These are phyloP conservation scores for Coemansia sp. DNA, from an alignment of 192 early-diverging fungal species.

Conservation along the genomic window DNA sequence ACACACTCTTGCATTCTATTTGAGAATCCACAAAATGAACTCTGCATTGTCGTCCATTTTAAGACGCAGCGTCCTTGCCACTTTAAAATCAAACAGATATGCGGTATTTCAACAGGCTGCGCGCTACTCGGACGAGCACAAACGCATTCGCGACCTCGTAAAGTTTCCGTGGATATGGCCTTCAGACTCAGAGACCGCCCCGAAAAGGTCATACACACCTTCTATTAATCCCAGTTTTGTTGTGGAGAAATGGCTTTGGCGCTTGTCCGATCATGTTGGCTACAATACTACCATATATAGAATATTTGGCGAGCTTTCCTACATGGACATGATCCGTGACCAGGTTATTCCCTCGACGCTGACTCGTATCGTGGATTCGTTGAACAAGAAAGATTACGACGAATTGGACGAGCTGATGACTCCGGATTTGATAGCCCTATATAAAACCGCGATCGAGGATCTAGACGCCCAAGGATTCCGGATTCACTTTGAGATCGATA, in stretches of 20 bases:
- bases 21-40: not conserved
- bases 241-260: no score
- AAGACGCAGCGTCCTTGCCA: not conserved
- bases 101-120: not conserved
- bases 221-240: not conserved
- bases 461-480: conserved; percentile 17
- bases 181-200: conserved; percentile 6
- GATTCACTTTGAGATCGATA: conserved; percentile 7
- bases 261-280: not conserved
- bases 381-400: conserved; percentile 15
- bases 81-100: not conserved
- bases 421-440: conserved; percentile 14
- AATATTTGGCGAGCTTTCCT: not conserved
- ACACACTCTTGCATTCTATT: not conserved
- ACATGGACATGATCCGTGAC: conserved; percentile 8
- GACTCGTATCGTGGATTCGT: conserved; percentile 11
- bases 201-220: not conserved
- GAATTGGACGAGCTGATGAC: conserved; percentile 16
- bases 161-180: conserved; percentile 42
- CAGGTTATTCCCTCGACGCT: conserved; percentile 15
- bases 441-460: conserved; percentile 20
- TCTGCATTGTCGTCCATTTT: not conserved
- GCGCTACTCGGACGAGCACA: not conserved
- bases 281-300: not conserved
- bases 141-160: conserved; percentile 17